Conservation (phyloP, 2,329 filamentous ascomycete genomes). For the Chaetomiaceae sp. region DNA sequence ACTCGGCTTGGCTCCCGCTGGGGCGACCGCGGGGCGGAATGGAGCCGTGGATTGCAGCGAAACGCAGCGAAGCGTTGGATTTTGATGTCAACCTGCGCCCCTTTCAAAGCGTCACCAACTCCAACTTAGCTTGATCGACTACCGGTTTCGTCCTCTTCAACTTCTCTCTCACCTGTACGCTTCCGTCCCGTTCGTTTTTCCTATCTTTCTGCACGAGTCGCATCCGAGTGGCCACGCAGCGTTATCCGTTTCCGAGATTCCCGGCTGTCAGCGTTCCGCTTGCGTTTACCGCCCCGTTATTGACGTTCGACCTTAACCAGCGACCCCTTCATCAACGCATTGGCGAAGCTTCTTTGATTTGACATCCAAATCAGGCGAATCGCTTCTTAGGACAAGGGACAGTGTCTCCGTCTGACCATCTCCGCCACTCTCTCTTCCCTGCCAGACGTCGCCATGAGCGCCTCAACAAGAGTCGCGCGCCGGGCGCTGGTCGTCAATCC, state of each 20-base stretch:
- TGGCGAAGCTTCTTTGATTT: constrained; percentile 10
- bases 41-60: constrained; percentile 14
- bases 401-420: neutral
- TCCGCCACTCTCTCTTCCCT: constrained; percentile 2
- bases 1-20: constrained; percentile 13
- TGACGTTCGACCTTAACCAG: constrained; percentile 1
- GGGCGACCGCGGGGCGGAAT: constrained; percentile 13
- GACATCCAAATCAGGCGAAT: neutral
- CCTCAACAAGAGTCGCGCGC: constrained; percentile 52
- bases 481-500: constrained; percentile 51
- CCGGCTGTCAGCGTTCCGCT: neutral
- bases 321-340: constrained; percentile 8
- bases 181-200: neutral
- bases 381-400: neutral
- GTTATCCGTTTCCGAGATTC: constrained; percentile 9
- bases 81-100: constrained; percentile 26
- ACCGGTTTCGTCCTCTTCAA: neutral
- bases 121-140: neutral
- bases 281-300: neutral
- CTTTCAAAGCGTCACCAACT: constrained; percentile 8
- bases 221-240: constrained; percentile 5
- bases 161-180: neutral
- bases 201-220: neutral
- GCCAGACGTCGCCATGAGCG: constrained; percentile 44
- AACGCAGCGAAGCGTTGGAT: constrained; percentile 22